Percentiles rank a stretch among this genome's conserved stretches.
phyloP scores from a whole-genome alignment of 345 rosid genomes.

The Raphanus sativus region DNA sequence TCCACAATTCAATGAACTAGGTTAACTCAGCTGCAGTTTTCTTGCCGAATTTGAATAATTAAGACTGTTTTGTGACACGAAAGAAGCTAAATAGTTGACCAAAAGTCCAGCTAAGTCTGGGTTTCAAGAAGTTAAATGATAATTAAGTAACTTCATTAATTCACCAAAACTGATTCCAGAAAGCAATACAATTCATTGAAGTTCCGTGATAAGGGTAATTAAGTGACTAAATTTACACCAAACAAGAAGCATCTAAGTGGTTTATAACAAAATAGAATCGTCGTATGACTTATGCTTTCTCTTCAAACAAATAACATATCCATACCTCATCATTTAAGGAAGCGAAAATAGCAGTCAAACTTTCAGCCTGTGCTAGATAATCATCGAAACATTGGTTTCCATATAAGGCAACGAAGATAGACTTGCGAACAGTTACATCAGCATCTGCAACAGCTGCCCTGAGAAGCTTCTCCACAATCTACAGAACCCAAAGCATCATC shows the following conservation, averaged over 20 bases:
- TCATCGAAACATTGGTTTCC: constrained; percentile 88
- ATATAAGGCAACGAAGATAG: constrained; percentile 80
- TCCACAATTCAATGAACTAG: constrained; percentile 5
- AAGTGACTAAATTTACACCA: not conserved
- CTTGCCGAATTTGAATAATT: constrained; percentile 5
- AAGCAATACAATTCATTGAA: not conserved
- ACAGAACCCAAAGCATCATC: constrained; percentile 43
- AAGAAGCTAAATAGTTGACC: constrained; percentile 16
- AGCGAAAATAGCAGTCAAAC: constrained; percentile 94
- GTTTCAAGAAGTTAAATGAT: constrained; percentile 3
- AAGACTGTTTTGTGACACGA: constrained; percentile 10
- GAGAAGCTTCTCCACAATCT: constrained; percentile 99
- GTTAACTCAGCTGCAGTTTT: constrained; percentile 4
- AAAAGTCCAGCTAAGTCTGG: constrained; percentile 14
- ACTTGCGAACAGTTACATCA: constrained; percentile 89
- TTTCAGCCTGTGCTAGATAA: constrained; percentile 93
- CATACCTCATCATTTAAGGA: constrained; percentile 96
- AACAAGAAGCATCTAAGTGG: constrained; percentile 3
- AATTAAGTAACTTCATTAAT: constrained; percentile 7
- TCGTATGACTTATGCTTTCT: constrained; percentile 10
- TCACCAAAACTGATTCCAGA: constrained; percentile 9
- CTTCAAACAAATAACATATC: constrained; percentile 21
- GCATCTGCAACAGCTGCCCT: constrained; percentile 96
- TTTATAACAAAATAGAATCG: constrained; percentile 7
- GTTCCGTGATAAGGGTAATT: not conserved